Conservation (phyloP, 1,139 yeast species). For the Yamadazyma diddensiae region DNA sequence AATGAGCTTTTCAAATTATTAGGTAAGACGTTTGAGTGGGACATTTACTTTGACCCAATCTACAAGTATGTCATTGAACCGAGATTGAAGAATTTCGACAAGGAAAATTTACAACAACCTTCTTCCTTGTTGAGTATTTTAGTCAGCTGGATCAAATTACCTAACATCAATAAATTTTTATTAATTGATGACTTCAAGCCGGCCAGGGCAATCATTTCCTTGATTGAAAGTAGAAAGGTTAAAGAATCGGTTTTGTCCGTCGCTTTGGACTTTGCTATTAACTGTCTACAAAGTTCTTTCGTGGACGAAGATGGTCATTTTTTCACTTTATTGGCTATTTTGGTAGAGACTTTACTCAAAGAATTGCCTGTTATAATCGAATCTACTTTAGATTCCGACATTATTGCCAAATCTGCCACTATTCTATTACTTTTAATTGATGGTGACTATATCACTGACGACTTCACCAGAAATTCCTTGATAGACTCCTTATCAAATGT, state of each 20-base stretch:
- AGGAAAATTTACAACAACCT: slow-evolving; percentile 78
- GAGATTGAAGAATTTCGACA: slow-evolving; percentile 62
- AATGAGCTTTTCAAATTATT: slow-evolving; percentile 48
- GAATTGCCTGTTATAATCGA: slow-evolving; percentile 51
- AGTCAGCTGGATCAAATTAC: slow-evolving; percentile 56
- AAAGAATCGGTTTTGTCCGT: slow-evolving; percentile 64
- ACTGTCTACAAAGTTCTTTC: slow-evolving; percentile 25
- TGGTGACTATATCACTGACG: slow-evolving; percentile 57
- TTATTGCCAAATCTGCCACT: slow-evolving; percentile 52
- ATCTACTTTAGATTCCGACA: slow-evolving; percentile 41
- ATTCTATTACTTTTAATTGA: slow-evolving; percentile 56
- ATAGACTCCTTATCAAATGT: slow-evolving; percentile 60
- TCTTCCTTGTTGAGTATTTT: slow-evolving; percentile 75
- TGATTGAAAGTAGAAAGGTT: slow-evolving; percentile 53
- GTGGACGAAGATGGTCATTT: slow-evolving; percentile 37
- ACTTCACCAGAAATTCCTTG: slow-evolving; percentile 52
- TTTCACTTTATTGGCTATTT: slow-evolving; percentile 48
- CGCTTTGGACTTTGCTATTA: slow-evolving; percentile 56
- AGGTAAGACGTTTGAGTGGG: slow-evolving; percentile 57
- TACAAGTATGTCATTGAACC: slow-evolving; percentile 59
- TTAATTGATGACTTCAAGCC: slow-evolving; percentile 57
- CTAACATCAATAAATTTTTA: slow-evolving; percentile 50
- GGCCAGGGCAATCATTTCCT: slow-evolving; percentile 51
- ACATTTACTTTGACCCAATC: slow-evolving; percentile 46
- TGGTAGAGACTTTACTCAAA: slow-evolving; percentile 54